Conservation (phyloP, 225 moss, liverwort and hornwort genomes). For the Physcomitrium patens region DNA sequence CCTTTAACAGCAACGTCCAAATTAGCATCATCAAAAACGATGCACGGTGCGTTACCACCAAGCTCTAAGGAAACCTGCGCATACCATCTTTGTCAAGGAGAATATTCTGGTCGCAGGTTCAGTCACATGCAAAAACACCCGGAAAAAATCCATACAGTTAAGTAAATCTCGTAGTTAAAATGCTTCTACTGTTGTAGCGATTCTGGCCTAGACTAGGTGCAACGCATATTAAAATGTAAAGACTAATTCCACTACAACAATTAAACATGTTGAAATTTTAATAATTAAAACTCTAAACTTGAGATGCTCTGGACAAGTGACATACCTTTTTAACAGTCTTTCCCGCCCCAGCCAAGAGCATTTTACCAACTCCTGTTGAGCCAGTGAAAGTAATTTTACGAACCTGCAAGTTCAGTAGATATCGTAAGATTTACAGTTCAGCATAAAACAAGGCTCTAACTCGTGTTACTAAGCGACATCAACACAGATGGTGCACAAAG, state of each 20-base stretch:
- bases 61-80: slow-evolving; percentile 89
- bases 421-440: not conserved
- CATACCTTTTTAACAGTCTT: slow-evolving; percentile 90
- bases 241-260: not conserved
- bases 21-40: slow-evolving; percentile 84
- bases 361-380: slow-evolving; percentile 82
- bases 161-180: not conserved
- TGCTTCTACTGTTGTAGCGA: not conserved
- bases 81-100: not conserved
- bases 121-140: not conserved
- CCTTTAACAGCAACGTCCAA: slow-evolving; percentile 83
- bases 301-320: not conserved
- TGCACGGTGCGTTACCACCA: slow-evolving; percentile 95
- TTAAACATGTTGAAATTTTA: too few relatives aligned
- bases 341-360: slow-evolving; percentile 78
- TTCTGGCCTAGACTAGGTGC: too few relatives aligned
- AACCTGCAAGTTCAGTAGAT: slow-evolving; percentile 48
- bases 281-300: not conserved
- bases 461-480: not conserved
- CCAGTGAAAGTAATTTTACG: slow-evolving; percentile 96
- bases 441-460: not conserved
- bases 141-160: not conserved
- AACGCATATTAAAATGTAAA: too few relatives aligned
- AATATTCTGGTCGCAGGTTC: not conserved
- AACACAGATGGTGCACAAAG: not conserved